Evolutionary conservation across 768 basidiomycete genomes (phyloP).

Genomic region (Pulveroboletus sp.): DNA sequence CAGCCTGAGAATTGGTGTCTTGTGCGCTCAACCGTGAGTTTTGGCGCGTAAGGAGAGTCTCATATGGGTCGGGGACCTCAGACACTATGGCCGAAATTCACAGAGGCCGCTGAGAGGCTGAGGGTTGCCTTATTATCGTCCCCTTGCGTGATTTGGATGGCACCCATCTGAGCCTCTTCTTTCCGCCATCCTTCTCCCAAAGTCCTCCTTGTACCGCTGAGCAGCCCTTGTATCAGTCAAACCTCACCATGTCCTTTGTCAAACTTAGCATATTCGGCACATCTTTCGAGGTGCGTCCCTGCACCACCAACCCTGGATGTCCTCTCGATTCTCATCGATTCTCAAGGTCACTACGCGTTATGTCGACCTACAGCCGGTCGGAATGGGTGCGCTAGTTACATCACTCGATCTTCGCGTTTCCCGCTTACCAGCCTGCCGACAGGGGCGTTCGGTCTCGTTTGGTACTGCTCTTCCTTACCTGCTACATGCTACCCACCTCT

Average conservation of each 20-base stretch:
- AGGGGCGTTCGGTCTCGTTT: slow-evolving; percentile 97
- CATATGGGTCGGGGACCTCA: slow-evolving; percentile 13
- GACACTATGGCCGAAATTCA: slow-evolving; percentile 18
- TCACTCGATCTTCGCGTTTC: slow-evolving; percentile 4
- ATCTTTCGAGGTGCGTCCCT: slow-evolving; percentile 75
- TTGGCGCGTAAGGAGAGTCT: neutral
- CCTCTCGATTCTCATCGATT: slow-evolving; percentile 15
- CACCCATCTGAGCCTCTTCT: slow-evolving; percentile 9
- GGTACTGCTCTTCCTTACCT: slow-evolving; percentile 44
- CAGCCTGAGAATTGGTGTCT: neutral
- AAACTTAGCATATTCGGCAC: slow-evolving; percentile 99
- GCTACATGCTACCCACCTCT: neutral
- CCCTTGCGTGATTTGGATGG: slow-evolving; percentile 11
- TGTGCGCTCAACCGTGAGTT: neutral
- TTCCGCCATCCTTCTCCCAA: slow-evolving; percentile 10
- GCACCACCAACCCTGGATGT: slow-evolving; percentile 11
- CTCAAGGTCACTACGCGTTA: slow-evolving; percentile 92
- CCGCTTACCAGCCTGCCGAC: slow-evolving; percentile 15
- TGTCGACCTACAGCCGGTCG: slow-evolving; percentile 98
- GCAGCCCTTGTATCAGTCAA: neutral
- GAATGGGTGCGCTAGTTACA: slow-evolving; percentile 74
- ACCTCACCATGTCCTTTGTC: slow-evolving; percentile 75
- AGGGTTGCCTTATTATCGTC: slow-evolving; percentile 15
- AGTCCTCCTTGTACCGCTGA: slow-evolving; percentile 2
- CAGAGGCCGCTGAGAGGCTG: slow-evolving; percentile 2